phyloP scores from a whole-genome alignment of 371 early-diverging fungal genomes.

The Actinomortierella wolfii region DNA sequence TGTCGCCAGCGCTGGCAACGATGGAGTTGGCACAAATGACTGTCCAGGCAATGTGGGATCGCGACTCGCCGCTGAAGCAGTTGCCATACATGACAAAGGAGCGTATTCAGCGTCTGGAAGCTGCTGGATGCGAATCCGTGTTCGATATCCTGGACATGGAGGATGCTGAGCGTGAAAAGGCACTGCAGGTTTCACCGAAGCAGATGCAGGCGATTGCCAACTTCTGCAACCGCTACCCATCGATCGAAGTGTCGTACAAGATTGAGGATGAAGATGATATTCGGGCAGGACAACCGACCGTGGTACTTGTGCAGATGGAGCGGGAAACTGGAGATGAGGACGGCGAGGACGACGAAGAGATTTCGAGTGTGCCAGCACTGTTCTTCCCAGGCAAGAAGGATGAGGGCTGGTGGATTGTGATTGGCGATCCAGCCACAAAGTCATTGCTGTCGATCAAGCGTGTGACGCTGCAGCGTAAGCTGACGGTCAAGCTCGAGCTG shows the following conservation, averaged over 20 bases:
- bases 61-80: constrained; percentile 90
- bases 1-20: constrained; percentile 85
- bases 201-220: constrained; percentile 84
- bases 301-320: constrained; percentile 72
- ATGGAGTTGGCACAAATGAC: constrained; percentile 98
- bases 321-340: constrained; percentile 82
- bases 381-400: constrained; percentile 91
- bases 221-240: constrained; percentile 94
- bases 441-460: constrained; percentile 90
- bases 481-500: constrained; percentile 82
- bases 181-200: constrained; percentile 63
- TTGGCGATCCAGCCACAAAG: constrained; percentile 83
- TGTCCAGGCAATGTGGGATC: constrained; percentile 97
- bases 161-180: constrained; percentile 79
- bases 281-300: constrained; percentile 63
- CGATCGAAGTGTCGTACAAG: constrained; percentile 80
- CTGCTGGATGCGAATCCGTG: constrained; percentile 77
- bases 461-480: constrained; percentile 71
- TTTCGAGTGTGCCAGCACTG: constrained; percentile 87
- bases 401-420: constrained; percentile 97
- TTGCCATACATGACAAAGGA: constrained; percentile 83
- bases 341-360: constrained; percentile 46
- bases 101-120: constrained; percentile 71
- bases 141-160: constrained; percentile 94
- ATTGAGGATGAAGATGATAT: constrained; percentile 68